Evolutionary conservation across 1,139 yeast genomes (phyloP).

Genomic region (Blastobotrys apis): DNA sequence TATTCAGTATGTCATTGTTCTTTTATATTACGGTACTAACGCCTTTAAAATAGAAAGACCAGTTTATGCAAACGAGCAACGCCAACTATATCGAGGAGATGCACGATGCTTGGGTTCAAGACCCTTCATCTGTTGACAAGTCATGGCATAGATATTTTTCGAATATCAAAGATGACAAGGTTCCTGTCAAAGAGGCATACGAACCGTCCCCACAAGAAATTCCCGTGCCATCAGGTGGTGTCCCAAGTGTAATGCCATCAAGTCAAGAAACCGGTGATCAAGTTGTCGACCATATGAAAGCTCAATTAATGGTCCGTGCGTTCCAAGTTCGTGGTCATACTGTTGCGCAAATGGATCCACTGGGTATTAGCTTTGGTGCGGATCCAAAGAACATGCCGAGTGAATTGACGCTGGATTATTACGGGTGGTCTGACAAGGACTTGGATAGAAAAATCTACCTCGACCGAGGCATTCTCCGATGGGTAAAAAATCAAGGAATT

Average conservation of each 20-base stretch:
- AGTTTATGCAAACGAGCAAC: slow-evolving; percentile 76
- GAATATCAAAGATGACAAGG: slow-evolving; percentile 64
- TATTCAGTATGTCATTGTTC: slow-evolving; percentile 4
- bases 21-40: not conserved
- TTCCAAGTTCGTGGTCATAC: slow-evolving; percentile 96
- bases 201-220: slow-evolving; percentile 85
- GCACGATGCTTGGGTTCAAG: slow-evolving; percentile 91
- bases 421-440: slow-evolving; percentile 81
- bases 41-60: slow-evolving; percentile 45
- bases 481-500: slow-evolving; percentile 65
- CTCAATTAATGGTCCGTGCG: slow-evolving; percentile 91
- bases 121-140: slow-evolving; percentile 84
- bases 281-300: slow-evolving; percentile 78
- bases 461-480: slow-evolving; percentile 94
- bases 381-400: slow-evolving; percentile 53
- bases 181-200: slow-evolving; percentile 69
- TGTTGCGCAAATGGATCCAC: slow-evolving; percentile 88
- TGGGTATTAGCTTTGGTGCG: slow-evolving; percentile 72
- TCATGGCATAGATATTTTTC: slow-evolving; percentile 93
- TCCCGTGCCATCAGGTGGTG: slow-evolving; percentile 67
- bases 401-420: slow-evolving; percentile 83
- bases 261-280: slow-evolving; percentile 31
- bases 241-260: slow-evolving; percentile 39
- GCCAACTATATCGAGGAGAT: slow-evolving; percentile 94
- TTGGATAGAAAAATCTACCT: slow-evolving; percentile 73